Conservation (phyloP, 225 moss, liverwort and hornwort genomes). For the Sphagnum contortum region DNA sequence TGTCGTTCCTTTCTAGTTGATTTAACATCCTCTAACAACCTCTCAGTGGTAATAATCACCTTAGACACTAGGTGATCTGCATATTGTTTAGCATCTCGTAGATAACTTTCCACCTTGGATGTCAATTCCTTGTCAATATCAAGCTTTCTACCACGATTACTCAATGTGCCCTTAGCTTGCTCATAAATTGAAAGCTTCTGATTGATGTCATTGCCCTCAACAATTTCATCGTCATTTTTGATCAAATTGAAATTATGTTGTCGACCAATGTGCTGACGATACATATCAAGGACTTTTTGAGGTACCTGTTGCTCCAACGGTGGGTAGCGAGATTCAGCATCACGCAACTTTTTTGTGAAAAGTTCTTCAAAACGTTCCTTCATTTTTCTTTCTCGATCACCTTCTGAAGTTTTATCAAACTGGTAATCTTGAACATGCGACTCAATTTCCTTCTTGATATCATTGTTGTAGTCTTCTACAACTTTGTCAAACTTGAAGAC, state of each 20-base stretch:
- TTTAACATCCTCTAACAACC: background rate
- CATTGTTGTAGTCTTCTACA: conserved; percentile 7
- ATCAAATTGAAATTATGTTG: too few relatives aligned
- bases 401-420: background rate
- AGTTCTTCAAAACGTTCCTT: background rate
- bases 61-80: background rate
- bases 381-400: background rate
- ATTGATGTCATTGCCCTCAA: too few relatives aligned
- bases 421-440: background rate
- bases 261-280: too few relatives aligned
- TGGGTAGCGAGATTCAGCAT: background rate
- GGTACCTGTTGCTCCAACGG: background rate
- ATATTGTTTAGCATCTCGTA: background rate
- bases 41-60: background rate
- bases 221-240: too few relatives aligned
- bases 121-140: background rate
- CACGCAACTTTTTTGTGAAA: conserved; percentile 4
- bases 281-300: too few relatives aligned
- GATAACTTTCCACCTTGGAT: background rate
- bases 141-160: too few relatives aligned
- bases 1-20: background rate
- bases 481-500: conserved; percentile 7
- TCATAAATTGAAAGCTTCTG: too few relatives aligned
- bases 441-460: conserved; percentile 5
- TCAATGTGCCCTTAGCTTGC: too few relatives aligned